phyloP scores from a whole-genome alignment of 345 rosid species.

The Heritiera littoralis region DNA sequence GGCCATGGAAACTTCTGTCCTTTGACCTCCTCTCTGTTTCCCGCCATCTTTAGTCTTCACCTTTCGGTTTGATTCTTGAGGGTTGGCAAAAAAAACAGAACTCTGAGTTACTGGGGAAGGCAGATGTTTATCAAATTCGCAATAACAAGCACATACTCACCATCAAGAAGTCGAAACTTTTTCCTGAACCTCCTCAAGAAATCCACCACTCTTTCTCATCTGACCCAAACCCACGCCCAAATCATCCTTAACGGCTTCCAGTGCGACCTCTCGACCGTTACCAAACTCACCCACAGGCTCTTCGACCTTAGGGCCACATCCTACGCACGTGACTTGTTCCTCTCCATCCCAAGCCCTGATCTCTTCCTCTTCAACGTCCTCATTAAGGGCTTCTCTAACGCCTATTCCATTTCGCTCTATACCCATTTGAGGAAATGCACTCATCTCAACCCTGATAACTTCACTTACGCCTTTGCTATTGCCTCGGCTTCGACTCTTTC shows the following conservation, averaged over 20 bases:
- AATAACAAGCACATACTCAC: constrained; percentile 2
- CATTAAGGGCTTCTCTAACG: constrained; percentile 50
- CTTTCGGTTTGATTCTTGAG: background rate
- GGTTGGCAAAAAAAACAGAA: background rate
- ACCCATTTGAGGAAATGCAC: constrained; percentile 45
- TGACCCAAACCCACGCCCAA: constrained; percentile 57
- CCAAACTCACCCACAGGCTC: constrained; percentile 62
- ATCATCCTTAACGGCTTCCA: constrained; percentile 43
- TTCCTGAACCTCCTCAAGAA: constrained; percentile 44
- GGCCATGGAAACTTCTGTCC: background rate
- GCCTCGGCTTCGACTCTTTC: constrained; percentile 41
- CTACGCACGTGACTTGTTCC: constrained; percentile 51
- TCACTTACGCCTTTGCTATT: constrained; percentile 46
- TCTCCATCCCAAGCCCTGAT: constrained; percentile 55
- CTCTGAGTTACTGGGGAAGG: background rate
- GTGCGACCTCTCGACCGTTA: constrained; percentile 47
- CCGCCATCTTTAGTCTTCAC: background rate
- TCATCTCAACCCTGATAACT: constrained; percentile 45
- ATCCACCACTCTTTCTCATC: constrained; percentile 46
- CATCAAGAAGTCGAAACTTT: constrained; percentile 30
- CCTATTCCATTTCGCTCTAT: constrained; percentile 42
- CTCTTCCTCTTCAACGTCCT: constrained; percentile 69
- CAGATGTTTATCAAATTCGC: constrained; percentile 16
- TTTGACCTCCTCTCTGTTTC: background rate
- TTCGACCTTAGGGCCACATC: constrained; percentile 44